These are phyloP conservation scores for Pseudogymnoascus sp. DNA, from an alignment of 2,329 filamentous ascomycete species.

Conservation along the genomic window DNA sequence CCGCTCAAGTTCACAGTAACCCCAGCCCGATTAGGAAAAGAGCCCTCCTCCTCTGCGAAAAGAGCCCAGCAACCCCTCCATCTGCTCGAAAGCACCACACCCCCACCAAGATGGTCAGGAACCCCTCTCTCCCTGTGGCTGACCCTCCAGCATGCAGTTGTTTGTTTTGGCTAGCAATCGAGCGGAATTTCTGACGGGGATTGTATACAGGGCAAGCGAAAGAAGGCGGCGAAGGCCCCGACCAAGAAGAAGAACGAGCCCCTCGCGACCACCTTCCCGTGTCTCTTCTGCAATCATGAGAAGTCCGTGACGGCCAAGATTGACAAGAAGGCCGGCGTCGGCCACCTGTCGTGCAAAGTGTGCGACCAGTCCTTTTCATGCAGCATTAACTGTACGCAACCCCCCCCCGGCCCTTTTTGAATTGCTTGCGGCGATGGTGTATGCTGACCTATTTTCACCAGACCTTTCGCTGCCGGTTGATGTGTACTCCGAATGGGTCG, in stretches of 20 bases:
- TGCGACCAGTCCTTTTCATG: slow-evolving; percentile 93
- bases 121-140: slow-evolving; percentile 3
- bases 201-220: slow-evolving; percentile 72
- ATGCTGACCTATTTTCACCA: slow-evolving; percentile 31
- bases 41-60: not conserved
- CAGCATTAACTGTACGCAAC: slow-evolving; percentile 67
- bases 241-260: slow-evolving; percentile 49
- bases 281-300: slow-evolving; percentile 97
- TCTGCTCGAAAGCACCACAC: slow-evolving; percentile 2
- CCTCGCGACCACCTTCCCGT: slow-evolving; percentile 79
- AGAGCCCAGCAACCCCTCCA: not conserved
- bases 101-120: slow-evolving; percentile 7
- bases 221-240: slow-evolving; percentile 74
- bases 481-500: slow-evolving; percentile 97
- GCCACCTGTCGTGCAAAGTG: slow-evolving; percentile 79
- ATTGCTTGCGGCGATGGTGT: slow-evolving; percentile 2
- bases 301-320: slow-evolving; percentile 85
- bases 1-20: not conserved
- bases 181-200: not conserved
- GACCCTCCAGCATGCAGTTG: not conserved
- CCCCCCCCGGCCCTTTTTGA: not conserved
- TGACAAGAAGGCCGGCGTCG: slow-evolving; percentile 85
- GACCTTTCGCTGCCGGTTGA: slow-evolving; percentile 87
- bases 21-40: slow-evolving; percentile 6
- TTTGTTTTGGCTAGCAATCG: not conserved